phyloP scores from a whole-genome alignment of 176 grass and related monocot species.

The Dendrocalamus sinicus region DNA sequence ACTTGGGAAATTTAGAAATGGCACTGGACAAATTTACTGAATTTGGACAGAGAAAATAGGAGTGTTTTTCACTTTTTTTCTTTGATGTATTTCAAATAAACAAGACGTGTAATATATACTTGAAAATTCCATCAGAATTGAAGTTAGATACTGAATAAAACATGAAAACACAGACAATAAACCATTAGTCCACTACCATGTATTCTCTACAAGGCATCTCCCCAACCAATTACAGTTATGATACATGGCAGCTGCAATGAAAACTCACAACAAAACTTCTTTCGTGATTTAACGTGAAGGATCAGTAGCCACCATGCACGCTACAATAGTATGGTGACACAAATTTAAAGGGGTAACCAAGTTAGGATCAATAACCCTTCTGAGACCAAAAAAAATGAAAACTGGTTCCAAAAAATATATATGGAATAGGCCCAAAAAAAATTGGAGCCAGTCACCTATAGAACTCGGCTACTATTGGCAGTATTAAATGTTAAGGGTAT shows the following conservation, averaged over 20 bases:
- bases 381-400: not conserved
- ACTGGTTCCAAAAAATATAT: not conserved
- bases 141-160: not conserved
- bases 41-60: not conserved
- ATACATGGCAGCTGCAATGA: not conserved
- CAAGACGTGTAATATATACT: not conserved
- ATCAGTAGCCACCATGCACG: not conserved
- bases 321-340: not conserved
- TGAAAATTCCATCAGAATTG: not conserved
- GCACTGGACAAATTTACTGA: not conserved
- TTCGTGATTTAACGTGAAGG: not conserved
- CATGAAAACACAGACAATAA: slow-evolving; percentile 4
- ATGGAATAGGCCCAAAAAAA: not conserved
- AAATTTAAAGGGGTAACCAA: not conserved
- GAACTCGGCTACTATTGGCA: slow-evolving; percentile 10
- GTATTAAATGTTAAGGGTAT: not conserved
- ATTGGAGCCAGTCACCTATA: not conserved
- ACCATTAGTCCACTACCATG: not conserved
- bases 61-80: not conserved
- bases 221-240: slow-evolving; percentile 4
- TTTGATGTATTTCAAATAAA: slow-evolving; percentile 4
- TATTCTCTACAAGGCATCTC: not conserved
- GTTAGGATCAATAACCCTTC: not conserved
- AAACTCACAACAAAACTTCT: slow-evolving; percentile 10
- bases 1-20: not conserved